These are phyloP conservation scores for Solanum hybrid DNA, from an alignment of 305 asterid species.

Conservation along the genomic window DNA sequence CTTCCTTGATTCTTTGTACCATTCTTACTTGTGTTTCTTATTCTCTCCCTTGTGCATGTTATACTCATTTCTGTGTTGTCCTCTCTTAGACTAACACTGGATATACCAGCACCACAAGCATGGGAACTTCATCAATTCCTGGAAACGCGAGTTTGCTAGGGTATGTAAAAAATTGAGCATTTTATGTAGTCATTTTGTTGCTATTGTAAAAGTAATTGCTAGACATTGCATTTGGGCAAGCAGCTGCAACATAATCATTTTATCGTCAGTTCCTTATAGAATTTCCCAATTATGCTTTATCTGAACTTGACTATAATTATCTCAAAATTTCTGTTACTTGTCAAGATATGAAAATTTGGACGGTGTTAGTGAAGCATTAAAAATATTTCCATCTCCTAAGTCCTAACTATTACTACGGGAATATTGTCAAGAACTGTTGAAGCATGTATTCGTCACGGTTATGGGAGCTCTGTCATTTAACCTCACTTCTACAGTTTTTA, in stretches of 20 bases:
- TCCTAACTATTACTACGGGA: background rate
- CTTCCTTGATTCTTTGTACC: background rate
- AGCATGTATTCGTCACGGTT: background rate
- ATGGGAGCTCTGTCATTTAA: background rate
- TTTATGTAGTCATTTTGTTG: background rate
- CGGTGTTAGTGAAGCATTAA: background rate
- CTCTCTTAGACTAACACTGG: conserved; percentile 47
- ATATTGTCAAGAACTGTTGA: background rate
- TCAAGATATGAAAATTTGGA: background rate
- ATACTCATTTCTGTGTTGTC: conserved; percentile 12
- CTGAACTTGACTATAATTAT: background rate
- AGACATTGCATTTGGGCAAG: background rate
- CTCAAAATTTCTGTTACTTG: background rate
- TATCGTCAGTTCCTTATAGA: background rate
- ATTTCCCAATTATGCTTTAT: background rate
- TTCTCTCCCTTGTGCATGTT: background rate
- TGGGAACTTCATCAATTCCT: conserved; percentile 55
- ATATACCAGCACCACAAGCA: conserved; percentile 42
- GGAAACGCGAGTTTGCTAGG: conserved; percentile 97
- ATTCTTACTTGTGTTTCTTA: background rate
- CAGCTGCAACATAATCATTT: background rate
- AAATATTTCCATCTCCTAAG: background rate
- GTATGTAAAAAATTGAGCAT: conserved; percentile 29
- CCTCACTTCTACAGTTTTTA: background rate
- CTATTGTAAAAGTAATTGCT: background rate